Percentiles rank a stretch among this genome's conserved stretches.
Conservation (phyloP, 768 basidiomycete genomes). For the Lenzites betulinus region DNA sequence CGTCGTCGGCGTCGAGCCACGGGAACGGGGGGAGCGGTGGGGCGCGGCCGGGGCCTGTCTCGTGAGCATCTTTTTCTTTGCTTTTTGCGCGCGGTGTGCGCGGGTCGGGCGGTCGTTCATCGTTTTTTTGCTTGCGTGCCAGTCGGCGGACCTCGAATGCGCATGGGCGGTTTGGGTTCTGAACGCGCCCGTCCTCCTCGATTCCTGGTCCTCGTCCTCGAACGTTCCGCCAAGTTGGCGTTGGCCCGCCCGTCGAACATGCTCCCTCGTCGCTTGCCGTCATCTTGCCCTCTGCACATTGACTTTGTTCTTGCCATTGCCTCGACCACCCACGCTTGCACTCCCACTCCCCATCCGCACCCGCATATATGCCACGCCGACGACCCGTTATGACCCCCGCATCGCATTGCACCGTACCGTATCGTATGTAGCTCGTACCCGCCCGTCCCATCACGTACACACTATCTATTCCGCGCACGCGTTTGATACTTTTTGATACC, state of each 20-base stretch:
- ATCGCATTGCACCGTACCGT: background rate
- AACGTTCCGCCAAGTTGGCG: too few relatives aligned
- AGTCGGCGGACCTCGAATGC: slow-evolving; percentile 12
- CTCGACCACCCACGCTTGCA: background rate
- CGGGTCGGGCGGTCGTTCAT: slow-evolving; percentile 11
- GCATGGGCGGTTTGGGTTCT: slow-evolving; percentile 3
- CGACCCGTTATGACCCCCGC: slow-evolving; percentile 8
- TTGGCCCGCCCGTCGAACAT: too few relatives aligned
- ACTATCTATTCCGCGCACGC: background rate
- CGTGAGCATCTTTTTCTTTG: slow-evolving; percentile 17
- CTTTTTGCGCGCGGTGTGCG: background rate
- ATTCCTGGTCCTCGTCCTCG: background rate
- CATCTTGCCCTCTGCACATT: background rate
- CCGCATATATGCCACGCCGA: background rate
- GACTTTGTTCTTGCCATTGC: too few relatives aligned
- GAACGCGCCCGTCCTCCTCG: background rate
- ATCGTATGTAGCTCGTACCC: slow-evolving; percentile 10
- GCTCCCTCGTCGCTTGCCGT: background rate
- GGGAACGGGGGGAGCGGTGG: slow-evolving; percentile 34
- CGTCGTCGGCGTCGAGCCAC: slow-evolving; percentile 43
- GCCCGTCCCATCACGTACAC: background rate
- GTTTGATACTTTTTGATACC: background rate
- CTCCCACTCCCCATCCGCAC: background rate
- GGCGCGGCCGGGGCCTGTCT: slow-evolving; percentile 7
- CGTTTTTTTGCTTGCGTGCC: background rate